These are phyloP conservation scores for Misopates orontium DNA, from an alignment of 257 asterid species.

Conservation along the genomic window DNA sequence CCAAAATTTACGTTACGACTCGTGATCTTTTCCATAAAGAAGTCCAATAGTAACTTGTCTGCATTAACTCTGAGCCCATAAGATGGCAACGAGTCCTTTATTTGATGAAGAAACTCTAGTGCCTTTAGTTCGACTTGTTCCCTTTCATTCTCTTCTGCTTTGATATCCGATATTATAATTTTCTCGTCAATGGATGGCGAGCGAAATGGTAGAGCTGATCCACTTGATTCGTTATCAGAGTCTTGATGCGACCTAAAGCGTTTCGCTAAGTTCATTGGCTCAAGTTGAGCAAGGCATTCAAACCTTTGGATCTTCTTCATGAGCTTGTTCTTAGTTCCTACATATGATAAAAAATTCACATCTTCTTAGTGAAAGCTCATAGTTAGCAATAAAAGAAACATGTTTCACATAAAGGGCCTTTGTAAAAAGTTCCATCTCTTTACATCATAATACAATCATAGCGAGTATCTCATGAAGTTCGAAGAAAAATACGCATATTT, in stretches of 20 bases:
- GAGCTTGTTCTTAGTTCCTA: slow-evolving; percentile 64
- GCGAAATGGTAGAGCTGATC: slow-evolving; percentile 25
- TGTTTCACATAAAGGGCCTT: background rate
- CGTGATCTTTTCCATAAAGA: slow-evolving; percentile 46
- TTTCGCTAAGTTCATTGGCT: slow-evolving; percentile 54
- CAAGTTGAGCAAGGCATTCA: slow-evolving; percentile 62
- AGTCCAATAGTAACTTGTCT: slow-evolving; percentile 55
- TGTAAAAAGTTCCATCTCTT: no score
- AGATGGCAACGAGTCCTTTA: slow-evolving; percentile 41
- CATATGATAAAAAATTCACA: background rate
- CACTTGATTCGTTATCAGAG: slow-evolving; percentile 45
- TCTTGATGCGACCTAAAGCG: slow-evolving; percentile 41
- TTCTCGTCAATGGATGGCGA: slow-evolving; percentile 29
- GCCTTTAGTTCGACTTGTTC: slow-evolving; percentile 33
- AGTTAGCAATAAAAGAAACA: background rate
- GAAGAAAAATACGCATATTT: no score
- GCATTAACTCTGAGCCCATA: slow-evolving; percentile 30
- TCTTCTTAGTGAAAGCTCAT: background rate
- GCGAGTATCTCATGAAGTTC: no score
- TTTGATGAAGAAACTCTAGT: slow-evolving; percentile 36
- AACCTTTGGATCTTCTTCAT: slow-evolving; percentile 57
- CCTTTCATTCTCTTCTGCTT: slow-evolving; percentile 28
- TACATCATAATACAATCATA: no score
- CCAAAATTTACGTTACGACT: background rate
- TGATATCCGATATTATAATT: slow-evolving; percentile 24